Percentiles rank a stretch among this genome's conserved stretches.
phyloP scores from a whole-genome alignment of 1,284 basidiomycete species.

The Rhizoctonia solani region DNA sequence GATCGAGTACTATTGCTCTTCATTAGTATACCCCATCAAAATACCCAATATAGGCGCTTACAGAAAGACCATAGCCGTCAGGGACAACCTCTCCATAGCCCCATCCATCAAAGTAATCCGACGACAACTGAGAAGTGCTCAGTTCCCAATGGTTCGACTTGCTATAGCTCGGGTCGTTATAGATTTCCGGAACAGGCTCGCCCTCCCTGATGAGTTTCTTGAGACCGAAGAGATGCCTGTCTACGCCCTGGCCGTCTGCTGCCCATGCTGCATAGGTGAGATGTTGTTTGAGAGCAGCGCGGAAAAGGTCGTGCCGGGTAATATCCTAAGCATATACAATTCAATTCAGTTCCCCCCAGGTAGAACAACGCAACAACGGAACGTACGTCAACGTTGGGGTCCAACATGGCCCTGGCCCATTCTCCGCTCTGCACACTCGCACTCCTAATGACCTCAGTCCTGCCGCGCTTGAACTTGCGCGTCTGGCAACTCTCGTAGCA shows the following conservation, averaged over 20 bases:
- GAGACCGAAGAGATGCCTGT: constrained; percentile 92
- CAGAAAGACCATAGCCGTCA: constrained; percentile 89
- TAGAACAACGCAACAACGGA: constrained; percentile 40
- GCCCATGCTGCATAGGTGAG: constrained; percentile 88
- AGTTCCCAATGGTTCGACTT: constrained; percentile 88
- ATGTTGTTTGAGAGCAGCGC: constrained; percentile 79
- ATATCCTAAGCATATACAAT: constrained; percentile 52
- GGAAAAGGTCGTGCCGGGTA: constrained; percentile 72
- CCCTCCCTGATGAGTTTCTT: constrained; percentile 80
- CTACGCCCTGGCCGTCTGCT: constrained; percentile 92
- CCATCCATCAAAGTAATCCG: constrained; percentile 88
- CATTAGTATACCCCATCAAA: neutral
- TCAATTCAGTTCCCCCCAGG: constrained; percentile 1
- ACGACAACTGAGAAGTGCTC: constrained; percentile 87
- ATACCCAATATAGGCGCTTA: neutral
- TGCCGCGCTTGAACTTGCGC: constrained; percentile 85
- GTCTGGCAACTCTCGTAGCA: constrained; percentile 97
- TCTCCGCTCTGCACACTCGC: constrained; percentile 82
- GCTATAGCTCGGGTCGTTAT: constrained; percentile 74
- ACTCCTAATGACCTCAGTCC: constrained; percentile 93
- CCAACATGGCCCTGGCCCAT: constrained; percentile 88
- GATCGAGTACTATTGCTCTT: constrained; percentile 68
- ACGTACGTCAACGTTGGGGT: constrained; percentile 58
- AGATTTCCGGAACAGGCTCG: constrained; percentile 75
- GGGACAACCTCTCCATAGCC: constrained; percentile 95